Evolutionary conservation across 495 filamentous ascomycete genomes (phyloP).

Genomic region (Penicillium mononematosum): DNA sequence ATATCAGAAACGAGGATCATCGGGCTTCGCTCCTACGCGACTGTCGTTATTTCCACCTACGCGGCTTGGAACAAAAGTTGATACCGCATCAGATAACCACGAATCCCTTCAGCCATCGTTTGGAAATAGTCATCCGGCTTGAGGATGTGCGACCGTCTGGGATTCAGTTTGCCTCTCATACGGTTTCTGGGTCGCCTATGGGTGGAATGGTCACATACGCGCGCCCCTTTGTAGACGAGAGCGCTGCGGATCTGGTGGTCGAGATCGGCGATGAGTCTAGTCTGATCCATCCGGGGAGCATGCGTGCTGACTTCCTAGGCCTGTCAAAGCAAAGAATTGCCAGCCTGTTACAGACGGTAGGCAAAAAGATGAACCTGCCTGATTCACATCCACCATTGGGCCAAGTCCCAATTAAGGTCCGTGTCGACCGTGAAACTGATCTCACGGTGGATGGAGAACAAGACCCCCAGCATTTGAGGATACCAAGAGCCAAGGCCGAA

Average conservation of each 20-base stretch:
- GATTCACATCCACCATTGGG: slow-evolving; percentile 13
- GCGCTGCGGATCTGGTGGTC: slow-evolving; percentile 68
- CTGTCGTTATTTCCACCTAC: slow-evolving; percentile 89
- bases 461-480: slow-evolving; percentile 6
- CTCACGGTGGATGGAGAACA: slow-evolving; percentile 66
- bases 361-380: slow-evolving; percentile 74
- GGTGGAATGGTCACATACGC: slow-evolving; percentile 72
- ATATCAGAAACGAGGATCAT: slow-evolving; percentile 75
- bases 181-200: slow-evolving; percentile 12
- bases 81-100: slow-evolving; percentile 75
- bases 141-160: slow-evolving; percentile 86
- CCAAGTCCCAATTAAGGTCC: slow-evolving; percentile 54
- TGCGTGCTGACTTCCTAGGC: slow-evolving; percentile 70
- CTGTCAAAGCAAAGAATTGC: slow-evolving; percentile 65
- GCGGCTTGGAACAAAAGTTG: slow-evolving; percentile 83
- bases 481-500: slow-evolving; percentile 10
- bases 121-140: slow-evolving; percentile 80
- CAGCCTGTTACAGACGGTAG: slow-evolving; percentile 73
- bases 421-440: slow-evolving; percentile 64
- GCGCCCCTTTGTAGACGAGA: slow-evolving; percentile 78
- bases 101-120: slow-evolving; percentile 63
- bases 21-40: slow-evolving; percentile 78
- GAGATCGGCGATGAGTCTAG: slow-evolving; percentile 73
- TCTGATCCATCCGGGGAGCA: slow-evolving; percentile 54
- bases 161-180: slow-evolving; percentile 60